Evolutionary conservation across 2,329 filamentous ascomycete species (phyloP), one percentile per base, ranked within the genome.

Genomic region (Xylaria sp.): DNA sequence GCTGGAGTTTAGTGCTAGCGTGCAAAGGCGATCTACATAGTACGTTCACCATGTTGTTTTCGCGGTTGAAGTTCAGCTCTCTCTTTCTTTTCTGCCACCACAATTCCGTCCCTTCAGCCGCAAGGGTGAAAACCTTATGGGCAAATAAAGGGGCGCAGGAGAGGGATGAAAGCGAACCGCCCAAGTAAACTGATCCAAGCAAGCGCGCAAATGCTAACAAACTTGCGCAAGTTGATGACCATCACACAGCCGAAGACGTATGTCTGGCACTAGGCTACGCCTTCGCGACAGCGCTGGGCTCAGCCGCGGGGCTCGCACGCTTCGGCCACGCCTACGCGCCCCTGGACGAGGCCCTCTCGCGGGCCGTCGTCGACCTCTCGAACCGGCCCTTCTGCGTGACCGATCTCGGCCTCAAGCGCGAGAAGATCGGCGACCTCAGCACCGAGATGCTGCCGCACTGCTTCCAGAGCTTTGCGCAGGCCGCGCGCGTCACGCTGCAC

Each of bases 401-500:
- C 58, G 88, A 97, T 60, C 83, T 98, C 12, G 93, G 92, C 11
- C 87, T 97, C 65, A 89, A 86, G 82, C 87, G 95, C 65, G 95
- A 98, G 82, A 96, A 92, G 84, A 92, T 99, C 73, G 95, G 95
- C 60, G 92, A 95, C 75, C 82, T 99, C 70, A 94, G 90, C 81
- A 91, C 88, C 72, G 94, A 99, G 84, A 99, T 99, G 95, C 88
- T 99, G 43, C 94, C 94, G 47, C 95, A 99, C 82, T 96, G 94
- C 70, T 78, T 99, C 75, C 88, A 96, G 83, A 95, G 91, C 80
- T 99, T 97, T 79, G 94, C 94, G 43, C 91, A 96, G 81, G 92
- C 88, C 9, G 92, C 93, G 3, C 89, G 92, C 25, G 84, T 97
- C 56, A 99, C 95, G n/a, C 81, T 98, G 74, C 95, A 99, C 81